phyloP scores from a whole-genome alignment of 192 early-diverging fungal genomes.

The Powellomyces hirtus region DNA sequence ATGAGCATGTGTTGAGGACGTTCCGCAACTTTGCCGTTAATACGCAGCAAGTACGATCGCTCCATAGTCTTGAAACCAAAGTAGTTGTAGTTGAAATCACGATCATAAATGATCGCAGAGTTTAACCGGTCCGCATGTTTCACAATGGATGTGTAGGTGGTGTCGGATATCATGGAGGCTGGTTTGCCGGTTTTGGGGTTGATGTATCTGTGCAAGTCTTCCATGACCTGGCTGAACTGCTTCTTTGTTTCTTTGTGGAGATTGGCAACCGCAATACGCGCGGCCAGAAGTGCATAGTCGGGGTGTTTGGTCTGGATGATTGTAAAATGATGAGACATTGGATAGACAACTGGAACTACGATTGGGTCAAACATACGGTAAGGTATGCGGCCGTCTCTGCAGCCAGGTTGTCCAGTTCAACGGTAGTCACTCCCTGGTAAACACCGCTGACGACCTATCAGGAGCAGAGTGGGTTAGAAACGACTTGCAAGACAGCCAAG shows the following conservation, averaged over 20 bases:
- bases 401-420: constrained; percentile 95
- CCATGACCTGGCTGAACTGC: constrained; percentile 77
- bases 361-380: constrained; percentile 32
- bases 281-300: constrained; percentile 94
- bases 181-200: constrained; percentile 88
- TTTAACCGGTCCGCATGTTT: constrained; percentile 80
- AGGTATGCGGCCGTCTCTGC: constrained; percentile 82
- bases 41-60: constrained; percentile 87
- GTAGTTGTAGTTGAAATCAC: constrained; percentile 97
- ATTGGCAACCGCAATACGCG: constrained; percentile 94
- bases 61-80: constrained; percentile 99
- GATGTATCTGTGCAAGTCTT: constrained; percentile 81
- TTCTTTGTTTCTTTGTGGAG: constrained; percentile 70
- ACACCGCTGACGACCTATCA: constrained; percentile 84
- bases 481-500: not conserved
- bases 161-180: constrained; percentile 88
- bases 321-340: not conserved
- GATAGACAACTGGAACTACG: not conserved
- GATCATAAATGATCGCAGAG: constrained; percentile 95
- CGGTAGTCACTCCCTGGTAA: constrained; percentile 95
- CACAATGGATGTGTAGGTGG: constrained; percentile 65
- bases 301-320: constrained; percentile 76
- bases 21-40: constrained; percentile 86
- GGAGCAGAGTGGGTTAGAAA: not conserved
- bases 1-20: constrained; percentile 98